Evolutionary conservation across 139 green algal genomes (phyloP).

Genomic region (Micromonas pusilla): DNA sequence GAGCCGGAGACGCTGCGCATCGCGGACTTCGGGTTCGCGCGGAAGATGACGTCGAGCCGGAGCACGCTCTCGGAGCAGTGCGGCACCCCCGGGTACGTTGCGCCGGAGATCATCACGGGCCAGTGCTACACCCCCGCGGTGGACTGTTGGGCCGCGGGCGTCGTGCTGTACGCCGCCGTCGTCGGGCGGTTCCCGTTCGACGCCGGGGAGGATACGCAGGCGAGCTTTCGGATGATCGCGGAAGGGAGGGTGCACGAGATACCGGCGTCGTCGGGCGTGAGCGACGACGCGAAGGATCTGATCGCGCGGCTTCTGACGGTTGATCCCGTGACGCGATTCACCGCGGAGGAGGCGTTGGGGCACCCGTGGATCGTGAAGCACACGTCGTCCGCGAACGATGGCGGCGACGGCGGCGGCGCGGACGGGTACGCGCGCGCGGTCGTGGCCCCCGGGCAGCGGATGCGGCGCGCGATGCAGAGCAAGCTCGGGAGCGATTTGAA

Average conservation of each 20-base stretch:
- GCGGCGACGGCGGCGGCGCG: too few species aligned
- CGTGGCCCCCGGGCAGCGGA: too few species aligned
- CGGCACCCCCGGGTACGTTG: slow-evolving; percentile 40
- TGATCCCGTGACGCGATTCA: slow-evolving; percentile 79
- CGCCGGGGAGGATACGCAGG: slow-evolving; percentile 11
- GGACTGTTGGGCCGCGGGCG: slow-evolving; percentile 32
- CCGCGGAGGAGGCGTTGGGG: slow-evolving; percentile 72
- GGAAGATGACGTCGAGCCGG: slow-evolving; percentile 22
- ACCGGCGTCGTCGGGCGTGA: slow-evolving; percentile 61
- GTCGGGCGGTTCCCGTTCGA: slow-evolving; percentile 27
- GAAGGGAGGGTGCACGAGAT: background rate
- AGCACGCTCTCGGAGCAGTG: slow-evolving; percentile 28
- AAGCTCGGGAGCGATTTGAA: background rate
- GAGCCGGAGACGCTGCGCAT: slow-evolving; percentile 70
- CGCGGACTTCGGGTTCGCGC: slow-evolving; percentile 83
- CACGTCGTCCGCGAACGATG: too few species aligned
- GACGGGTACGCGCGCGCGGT: background rate
- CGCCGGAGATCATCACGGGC: slow-evolving; percentile 32
- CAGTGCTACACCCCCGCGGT: slow-evolving; percentile 13
- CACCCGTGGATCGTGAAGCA: slow-evolving; percentile 79
- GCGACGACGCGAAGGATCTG: slow-evolving; percentile 75
- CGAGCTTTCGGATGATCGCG: background rate
- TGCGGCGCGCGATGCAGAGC: background rate
- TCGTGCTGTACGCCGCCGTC: slow-evolving; percentile 35
- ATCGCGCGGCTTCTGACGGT: slow-evolving; percentile 66